phyloP scores from a whole-genome alignment of 2,329 filamentous ascomycete genomes.

The Hymenoscyphus infarciens region DNA sequence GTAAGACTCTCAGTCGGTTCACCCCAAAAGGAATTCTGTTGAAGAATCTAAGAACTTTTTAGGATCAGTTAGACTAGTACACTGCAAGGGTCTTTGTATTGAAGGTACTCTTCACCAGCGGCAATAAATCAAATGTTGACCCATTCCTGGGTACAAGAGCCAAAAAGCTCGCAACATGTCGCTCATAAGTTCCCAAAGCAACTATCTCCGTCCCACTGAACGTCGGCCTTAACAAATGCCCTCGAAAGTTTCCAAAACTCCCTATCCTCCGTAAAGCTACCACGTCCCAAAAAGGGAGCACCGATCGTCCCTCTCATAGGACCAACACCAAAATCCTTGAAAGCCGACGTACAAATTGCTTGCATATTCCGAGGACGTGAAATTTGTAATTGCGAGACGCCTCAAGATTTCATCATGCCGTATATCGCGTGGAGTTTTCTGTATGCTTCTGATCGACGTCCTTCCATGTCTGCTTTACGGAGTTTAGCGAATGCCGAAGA shows the following conservation, averaged over 20 bases:
- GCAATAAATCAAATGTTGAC: not conserved
- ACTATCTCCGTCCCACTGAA: constrained; percentile 5
- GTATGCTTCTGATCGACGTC: not conserved
- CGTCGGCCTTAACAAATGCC: not conserved
- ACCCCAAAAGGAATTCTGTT: constrained; percentile 3
- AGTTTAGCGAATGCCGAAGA: not conserved
- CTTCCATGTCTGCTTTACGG: not conserved
- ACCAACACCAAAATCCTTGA: not conserved
- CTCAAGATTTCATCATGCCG: not conserved
- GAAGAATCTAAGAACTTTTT: not conserved
- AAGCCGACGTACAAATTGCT: not conserved
- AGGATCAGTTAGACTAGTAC: no score
- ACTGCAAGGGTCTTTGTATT: no score
- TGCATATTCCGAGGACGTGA: not conserved
- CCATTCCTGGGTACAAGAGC: not conserved
- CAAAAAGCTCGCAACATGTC: constrained; percentile 4
- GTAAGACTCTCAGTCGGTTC: not conserved
- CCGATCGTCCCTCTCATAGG: not conserved
- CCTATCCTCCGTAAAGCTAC: not conserved
- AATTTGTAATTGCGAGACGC: not conserved
- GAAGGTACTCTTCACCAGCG: not conserved
- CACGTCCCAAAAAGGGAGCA: not conserved
- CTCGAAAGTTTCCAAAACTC: constrained; percentile 3
- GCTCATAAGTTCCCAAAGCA: not conserved
- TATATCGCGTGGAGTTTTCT: not conserved